A percentile compares a stretch with the other conserved stretches of the same genome.
phyloP scores from a whole-genome alignment of 352 stramenopile genomes.

The Globisporangium cystogenes region DNA sequence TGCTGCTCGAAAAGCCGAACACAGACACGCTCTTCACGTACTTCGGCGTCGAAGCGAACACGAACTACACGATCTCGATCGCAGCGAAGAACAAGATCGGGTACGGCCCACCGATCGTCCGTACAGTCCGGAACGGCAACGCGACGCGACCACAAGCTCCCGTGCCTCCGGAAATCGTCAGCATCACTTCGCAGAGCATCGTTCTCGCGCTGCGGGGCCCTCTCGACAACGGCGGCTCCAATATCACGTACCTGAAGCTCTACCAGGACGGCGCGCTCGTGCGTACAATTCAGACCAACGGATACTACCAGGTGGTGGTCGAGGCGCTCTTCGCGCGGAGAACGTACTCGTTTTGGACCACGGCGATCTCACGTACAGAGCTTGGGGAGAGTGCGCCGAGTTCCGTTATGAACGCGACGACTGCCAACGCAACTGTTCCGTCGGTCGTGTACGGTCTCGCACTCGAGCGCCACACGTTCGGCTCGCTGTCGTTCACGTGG shows the following conservation, averaged over 20 bases:
- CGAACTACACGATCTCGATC: slow-evolving; percentile 23
- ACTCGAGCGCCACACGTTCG: slow-evolving; percentile 15
- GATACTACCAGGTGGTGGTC: slow-evolving; percentile 18
- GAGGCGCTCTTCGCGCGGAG: slow-evolving; percentile 20
- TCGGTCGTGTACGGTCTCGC: slow-evolving; percentile 28
- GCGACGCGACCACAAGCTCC: slow-evolving; percentile 22
- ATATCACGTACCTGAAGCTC: slow-evolving; percentile 24
- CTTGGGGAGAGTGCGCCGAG: slow-evolving; percentile 36
- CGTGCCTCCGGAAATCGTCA: slow-evolving; percentile 17
- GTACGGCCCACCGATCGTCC: slow-evolving; percentile 1
- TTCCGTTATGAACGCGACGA: slow-evolving; percentile 16
- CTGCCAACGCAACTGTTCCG: slow-evolving; percentile 24
- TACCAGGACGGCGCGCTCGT: slow-evolving; percentile 38
- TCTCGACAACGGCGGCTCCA: slow-evolving; percentile 31
- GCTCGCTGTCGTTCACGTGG: slow-evolving; percentile 37
- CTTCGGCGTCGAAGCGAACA: slow-evolving; percentile 20
- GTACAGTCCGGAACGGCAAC: slow-evolving; percentile 19
- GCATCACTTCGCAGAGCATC: slow-evolving; percentile 22
- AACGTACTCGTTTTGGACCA: slow-evolving; percentile 26
- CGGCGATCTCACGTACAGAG: slow-evolving; percentile 19
- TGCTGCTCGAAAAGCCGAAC: slow-evolving; percentile 4
- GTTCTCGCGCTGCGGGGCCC: slow-evolving; percentile 29
- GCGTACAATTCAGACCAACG: slow-evolving; percentile 10
- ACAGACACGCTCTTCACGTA: slow-evolving; percentile 8
- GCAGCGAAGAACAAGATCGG: slow-evolving; percentile 23